Percentiles rank a stretch among this genome's conserved stretches.
These are phyloP conservation scores for Ceratobasidium theobromae DNA, from an alignment of 1,284 basidiomycete species.

Conservation along the genomic window DNA sequence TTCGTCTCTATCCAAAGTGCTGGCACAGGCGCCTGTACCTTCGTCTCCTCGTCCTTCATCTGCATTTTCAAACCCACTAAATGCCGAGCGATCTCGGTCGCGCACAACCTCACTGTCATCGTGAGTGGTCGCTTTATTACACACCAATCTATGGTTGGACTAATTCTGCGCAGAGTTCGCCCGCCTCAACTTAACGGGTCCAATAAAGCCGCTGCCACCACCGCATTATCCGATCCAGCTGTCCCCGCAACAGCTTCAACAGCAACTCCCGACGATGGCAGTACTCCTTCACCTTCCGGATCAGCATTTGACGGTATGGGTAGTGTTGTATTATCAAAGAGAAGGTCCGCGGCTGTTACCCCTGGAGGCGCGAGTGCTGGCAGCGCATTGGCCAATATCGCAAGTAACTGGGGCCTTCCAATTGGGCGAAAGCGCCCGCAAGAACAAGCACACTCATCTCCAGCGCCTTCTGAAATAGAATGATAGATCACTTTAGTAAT, in stretches of 20 bases:
- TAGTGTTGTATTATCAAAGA: slow-evolving; percentile 16
- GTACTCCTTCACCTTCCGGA: slow-evolving; percentile 31
- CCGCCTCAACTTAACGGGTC: slow-evolving; percentile 45
- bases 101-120: slow-evolving; percentile 34
- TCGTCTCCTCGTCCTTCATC: slow-evolving; percentile 20
- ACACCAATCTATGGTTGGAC: background rate
- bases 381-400: slow-evolving; percentile 60
- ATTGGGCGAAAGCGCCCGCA: slow-evolving; percentile 21
- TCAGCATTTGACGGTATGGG: slow-evolving; percentile 34
- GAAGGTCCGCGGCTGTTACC: slow-evolving; percentile 30
- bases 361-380: slow-evolving; percentile 32
- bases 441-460: slow-evolving; percentile 8
- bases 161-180: slow-evolving; percentile 43
- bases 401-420: slow-evolving; percentile 58
- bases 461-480: slow-evolving; percentile 29
- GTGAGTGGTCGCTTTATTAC: slow-evolving; percentile 7
- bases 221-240: slow-evolving; percentile 60
- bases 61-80: slow-evolving; percentile 27
- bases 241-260: slow-evolving; percentile 47
- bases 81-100: slow-evolving; percentile 20
- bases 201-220: slow-evolving; percentile 64
- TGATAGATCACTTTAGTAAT: background rate
- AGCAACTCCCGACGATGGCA: slow-evolving; percentile 14
- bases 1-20: slow-evolving; percentile 69
- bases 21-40: slow-evolving; percentile 61